Percentiles rank a stretch among this genome's conserved stretches.
These are phyloP conservation scores for Candida qinlingensis DNA, from an alignment of 805 yeast genomes.

Conservation along the genomic window DNA sequence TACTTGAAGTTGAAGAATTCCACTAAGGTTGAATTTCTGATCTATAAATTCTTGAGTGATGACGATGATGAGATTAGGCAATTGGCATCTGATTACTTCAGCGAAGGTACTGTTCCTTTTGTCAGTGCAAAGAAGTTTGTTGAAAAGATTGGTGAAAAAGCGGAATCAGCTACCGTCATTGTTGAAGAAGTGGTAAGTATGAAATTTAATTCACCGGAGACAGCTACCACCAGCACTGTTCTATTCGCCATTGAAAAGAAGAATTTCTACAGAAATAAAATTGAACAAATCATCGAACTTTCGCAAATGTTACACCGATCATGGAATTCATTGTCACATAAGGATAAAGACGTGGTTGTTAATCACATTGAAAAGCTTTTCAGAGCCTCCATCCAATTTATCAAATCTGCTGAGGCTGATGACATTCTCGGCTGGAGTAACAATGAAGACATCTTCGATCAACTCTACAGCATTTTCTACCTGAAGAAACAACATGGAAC, in stretches of 20 bases:
- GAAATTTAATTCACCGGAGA: conserved; percentile 14
- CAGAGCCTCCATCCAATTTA: neutral
- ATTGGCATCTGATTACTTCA: conserved; percentile 38
- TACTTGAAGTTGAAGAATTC: conserved; percentile 11
- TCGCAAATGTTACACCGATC: conserved; percentile 18
- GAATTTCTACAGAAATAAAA: conserved; percentile 57
- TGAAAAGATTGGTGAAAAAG: conserved; percentile 6
- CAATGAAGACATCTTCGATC: conserved; percentile 4
- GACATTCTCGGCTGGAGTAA: conserved; percentile 6
- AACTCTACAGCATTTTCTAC: conserved; percentile 1
- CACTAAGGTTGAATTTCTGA: conserved; percentile 21
- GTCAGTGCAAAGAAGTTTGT: conserved; percentile 26
- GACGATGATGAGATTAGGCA: conserved; percentile 62
- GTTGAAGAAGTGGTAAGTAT: conserved; percentile 11
- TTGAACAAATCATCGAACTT: conserved; percentile 25
- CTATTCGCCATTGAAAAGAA: conserved; percentile 65
- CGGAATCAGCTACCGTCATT: conserved; percentile 10
- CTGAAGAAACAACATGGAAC: neutral
- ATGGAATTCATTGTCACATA: neutral
- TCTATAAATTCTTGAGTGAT: conserved; percentile 45
- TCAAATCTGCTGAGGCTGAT: neutral
- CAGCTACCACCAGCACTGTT: conserved; percentile 26
- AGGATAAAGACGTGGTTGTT: neutral
- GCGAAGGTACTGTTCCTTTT: conserved; percentile 32
- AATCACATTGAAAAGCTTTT: neutral